These are phyloP conservation scores for Candida peoriensis DNA, from an alignment of 805 yeast genomes.

Conservation along the genomic window DNA sequence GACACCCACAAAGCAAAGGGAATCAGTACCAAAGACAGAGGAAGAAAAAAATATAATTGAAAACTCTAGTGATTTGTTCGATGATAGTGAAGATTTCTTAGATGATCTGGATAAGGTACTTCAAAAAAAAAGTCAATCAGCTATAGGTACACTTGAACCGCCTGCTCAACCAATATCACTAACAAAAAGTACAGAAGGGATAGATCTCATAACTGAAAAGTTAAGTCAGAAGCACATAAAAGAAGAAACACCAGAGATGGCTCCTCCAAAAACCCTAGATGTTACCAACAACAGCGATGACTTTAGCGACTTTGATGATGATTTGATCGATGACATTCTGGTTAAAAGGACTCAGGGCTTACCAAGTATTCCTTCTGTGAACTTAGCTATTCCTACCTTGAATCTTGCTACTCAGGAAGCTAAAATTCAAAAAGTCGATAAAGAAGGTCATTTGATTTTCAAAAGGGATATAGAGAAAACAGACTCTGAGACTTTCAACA, in stretches of 20 bases:
- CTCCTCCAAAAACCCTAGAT: too few relatives aligned
- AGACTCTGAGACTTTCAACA: slow-evolving; percentile 7
- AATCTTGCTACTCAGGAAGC: slow-evolving; percentile 19
- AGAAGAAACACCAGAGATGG: too few relatives aligned
- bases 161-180: neutral
- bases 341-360: slow-evolving; percentile 4
- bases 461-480: slow-evolving; percentile 22
- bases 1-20: slow-evolving; percentile 14
- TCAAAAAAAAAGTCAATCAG: slow-evolving; percentile 3
- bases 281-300: neutral
- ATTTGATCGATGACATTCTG: slow-evolving; percentile 13
- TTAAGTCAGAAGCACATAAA: slow-evolving; percentile 14
- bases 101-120: slow-evolving; percentile 11
- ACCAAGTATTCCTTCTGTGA: neutral
- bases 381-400: neutral
- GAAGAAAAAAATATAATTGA: slow-evolving; percentile 4
- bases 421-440: slow-evolving; percentile 15
- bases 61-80: slow-evolving; percentile 18
- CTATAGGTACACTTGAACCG: slow-evolving; percentile 1
- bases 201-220: slow-evolving; percentile 1
- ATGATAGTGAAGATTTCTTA: slow-evolving; percentile 24
- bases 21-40: neutral
- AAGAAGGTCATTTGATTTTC: slow-evolving; percentile 18
- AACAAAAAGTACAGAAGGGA: slow-evolving; percentile 1
- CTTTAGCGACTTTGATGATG: slow-evolving; percentile 17